Base-by-base conservation (phyloP, 2,329 filamentous ascomycete genomes). In the Cordyceps militaris region DNA sequence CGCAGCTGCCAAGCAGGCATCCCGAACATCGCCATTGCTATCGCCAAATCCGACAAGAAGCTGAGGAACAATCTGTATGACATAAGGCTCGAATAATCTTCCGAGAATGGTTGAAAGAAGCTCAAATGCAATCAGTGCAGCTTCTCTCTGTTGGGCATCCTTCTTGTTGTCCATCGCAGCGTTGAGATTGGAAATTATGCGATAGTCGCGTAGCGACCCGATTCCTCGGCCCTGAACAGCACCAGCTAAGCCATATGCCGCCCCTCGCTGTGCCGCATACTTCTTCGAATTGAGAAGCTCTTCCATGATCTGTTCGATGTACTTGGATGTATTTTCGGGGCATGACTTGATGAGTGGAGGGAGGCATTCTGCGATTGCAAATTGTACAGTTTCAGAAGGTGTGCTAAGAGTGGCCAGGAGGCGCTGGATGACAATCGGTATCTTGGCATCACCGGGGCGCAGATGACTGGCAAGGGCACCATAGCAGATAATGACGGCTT, bases 401-500 rank as follows among this genome's bases (percentile, higher is more conserved):
- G 93, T 97, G 70, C 88, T 94, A 46, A 99, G 78, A 7, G 95
- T 97, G 23, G 85, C 84, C 57, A 99, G 79, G 23, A 99, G 79
- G 61, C 91, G 85, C 64, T 93, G 87, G 52, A 99, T 86, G 47
- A 99, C 94, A 58, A 88, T 85, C 1, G 92, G 91, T 50, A 97
- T 84, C 66, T 95, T 92, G 63, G 84, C 75, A 70, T 99, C 94
- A n/a, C 91, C 91, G 8, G 85, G 74, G 63, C 88, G 84, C 59
- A 99, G 76, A 76, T 99, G 94, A 53, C 89, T 85, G 44, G 92
- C 94, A 38, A 99, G 76, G 53, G 95, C 93, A 69, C 94, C 94
- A 66, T 99, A 99, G 70, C 99, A 87, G 65, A 99, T 94, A 64
- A 99, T 92, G 54, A 99, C 92, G 19, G 95, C 94, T 73, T 99